Conservation (phyloP, 768 basidiomycete genomes). For the Multifurca ochricompacta region DNA sequence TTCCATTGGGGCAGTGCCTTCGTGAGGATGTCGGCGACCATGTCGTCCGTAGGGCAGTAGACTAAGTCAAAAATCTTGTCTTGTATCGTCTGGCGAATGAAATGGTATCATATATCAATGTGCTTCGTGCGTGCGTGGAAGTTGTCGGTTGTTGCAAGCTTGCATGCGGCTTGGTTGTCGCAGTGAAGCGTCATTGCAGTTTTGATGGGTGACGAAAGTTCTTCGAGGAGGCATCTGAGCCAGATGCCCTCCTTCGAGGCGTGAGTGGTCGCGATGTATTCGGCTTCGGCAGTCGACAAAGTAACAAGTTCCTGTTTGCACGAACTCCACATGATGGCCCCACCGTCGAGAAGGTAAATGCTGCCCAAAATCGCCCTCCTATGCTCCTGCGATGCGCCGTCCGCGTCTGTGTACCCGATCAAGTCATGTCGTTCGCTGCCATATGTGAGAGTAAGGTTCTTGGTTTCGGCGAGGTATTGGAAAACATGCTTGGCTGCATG, state of each 20-base stretch:
- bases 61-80: not conserved
- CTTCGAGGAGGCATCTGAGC: not conserved
- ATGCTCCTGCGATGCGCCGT: too few species aligned
- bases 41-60: not conserved
- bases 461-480: not conserved
- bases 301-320: not conserved
- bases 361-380: not conserved
- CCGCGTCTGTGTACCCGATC: too few species aligned
- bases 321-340: not conserved
- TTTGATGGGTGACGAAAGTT: not conserved
- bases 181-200: not conserved
- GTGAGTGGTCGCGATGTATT: not conserved
- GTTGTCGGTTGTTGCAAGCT: not conserved
- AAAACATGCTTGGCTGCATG: not conserved
- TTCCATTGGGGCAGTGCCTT: not conserved
- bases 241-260: not conserved
- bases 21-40: not conserved
- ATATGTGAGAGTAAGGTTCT: not conserved
- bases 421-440: not conserved
- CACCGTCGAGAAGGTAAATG: not conserved
- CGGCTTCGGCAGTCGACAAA: not conserved
- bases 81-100: not conserved
- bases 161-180: constrained; percentile 4
- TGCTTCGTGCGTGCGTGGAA: constrained; percentile 5
- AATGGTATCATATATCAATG: constrained; percentile 1